A percentile compares a stretch with the other conserved stretches of the same genome.
These are phyloP conservation scores for Porogramme epimiltina DNA, from an alignment of 1,284 basidiomycete species.

Conservation along the genomic window DNA sequence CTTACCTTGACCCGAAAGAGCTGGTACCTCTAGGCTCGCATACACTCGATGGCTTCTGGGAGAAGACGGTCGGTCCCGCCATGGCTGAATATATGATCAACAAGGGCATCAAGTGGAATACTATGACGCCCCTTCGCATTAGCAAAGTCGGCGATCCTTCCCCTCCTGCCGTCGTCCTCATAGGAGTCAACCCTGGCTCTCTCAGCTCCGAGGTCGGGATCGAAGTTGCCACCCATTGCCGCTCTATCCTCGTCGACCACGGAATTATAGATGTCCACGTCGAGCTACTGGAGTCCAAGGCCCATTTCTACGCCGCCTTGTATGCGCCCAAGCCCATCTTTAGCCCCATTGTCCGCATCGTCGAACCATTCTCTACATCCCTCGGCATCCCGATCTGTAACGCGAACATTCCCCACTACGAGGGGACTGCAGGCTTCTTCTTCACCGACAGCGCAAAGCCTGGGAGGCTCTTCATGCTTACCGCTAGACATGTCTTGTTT, in stretches of 20 bases:
- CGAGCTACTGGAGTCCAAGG: conserved; percentile 23
- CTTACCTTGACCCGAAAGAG: conserved; percentile 17
- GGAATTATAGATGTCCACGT: conserved; percentile 26
- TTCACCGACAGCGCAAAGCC: conserved; percentile 25
- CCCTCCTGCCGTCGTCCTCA: conserved; percentile 27
- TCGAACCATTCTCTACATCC: conserved; percentile 27
- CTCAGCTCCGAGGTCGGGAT: conserved; percentile 28
- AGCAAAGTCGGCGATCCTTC: conserved; percentile 17
- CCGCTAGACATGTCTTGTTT: conserved; percentile 31
- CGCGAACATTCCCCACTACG: conserved; percentile 9
- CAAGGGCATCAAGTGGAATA: conserved; percentile 23
- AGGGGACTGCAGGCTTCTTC: conserved; percentile 38
- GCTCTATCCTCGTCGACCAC: conserved; percentile 22
- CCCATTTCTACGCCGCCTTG: conserved; percentile 5
- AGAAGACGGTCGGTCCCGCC: conserved; percentile 20
- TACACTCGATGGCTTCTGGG: conserved; percentile 27
- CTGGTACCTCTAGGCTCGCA: conserved; percentile 23
- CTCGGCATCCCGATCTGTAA: conserved; percentile 29
- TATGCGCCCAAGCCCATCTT: conserved; percentile 14
- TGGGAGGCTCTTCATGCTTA: conserved; percentile 29
- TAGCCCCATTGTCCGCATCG: conserved; percentile 12
- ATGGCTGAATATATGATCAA: conserved; percentile 14
- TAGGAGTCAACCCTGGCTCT: conserved; percentile 32
- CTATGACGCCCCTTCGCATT: conserved; percentile 24
- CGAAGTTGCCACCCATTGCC: conserved; percentile 26